Base-by-base conservation (phyloP, 2,329 filamentous ascomycete genomes). In the Pseudogymnoascus sp. region DNA sequence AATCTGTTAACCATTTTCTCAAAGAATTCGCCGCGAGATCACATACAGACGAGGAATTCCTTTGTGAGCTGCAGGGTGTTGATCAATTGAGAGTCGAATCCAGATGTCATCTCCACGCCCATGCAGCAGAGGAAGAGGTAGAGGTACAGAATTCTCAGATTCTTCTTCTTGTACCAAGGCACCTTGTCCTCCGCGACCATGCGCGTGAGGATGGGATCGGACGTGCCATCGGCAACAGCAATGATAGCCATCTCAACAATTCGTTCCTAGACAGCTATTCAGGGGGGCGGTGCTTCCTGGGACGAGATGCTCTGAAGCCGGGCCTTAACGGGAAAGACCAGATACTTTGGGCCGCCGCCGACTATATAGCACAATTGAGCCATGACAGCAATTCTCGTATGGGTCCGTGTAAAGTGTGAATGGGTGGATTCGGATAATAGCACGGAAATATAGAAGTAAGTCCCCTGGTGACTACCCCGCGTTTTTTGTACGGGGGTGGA, bases 101-200 rank as follows among this genome's bases (percentile, higher is more conserved):
- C 80, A n/a, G 78, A 80, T 0, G 80, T 82, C 39, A 80, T 80
- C 68, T 82, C 80, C 45, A 82, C 79, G 48, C 80, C 80, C 69
- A 82, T 78, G 69, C 78, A 81, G 21, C 78, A 77, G 8, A 78
- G 77, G 37, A 82, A 69, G 35, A 77, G 69, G 45, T 69, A 69
- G 13, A 77, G 37, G 65, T 77, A 76, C 68, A 77, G 69, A 36
- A 69, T 33, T 58, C 74, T 68, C 12, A 76, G 67, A 63, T 77
- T 74, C 15, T 62, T 66, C 62, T 76, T 76, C 62, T 67, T 69
- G 62, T 73, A 77, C 75, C 76, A 77, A 60, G 70, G 67, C 8
- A 74, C 68, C 36, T 65, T 71, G 65, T 78, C 76, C 60, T 74
- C 68, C 25, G 75, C 69, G 10, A 76, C 74, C 55, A 78, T 68